A percentile compares a stretch with the other conserved stretches of the same genome.
phyloP scores from a whole-genome alignment of 31 red algal species.

The Odonthalia washingtoniensis region DNA sequence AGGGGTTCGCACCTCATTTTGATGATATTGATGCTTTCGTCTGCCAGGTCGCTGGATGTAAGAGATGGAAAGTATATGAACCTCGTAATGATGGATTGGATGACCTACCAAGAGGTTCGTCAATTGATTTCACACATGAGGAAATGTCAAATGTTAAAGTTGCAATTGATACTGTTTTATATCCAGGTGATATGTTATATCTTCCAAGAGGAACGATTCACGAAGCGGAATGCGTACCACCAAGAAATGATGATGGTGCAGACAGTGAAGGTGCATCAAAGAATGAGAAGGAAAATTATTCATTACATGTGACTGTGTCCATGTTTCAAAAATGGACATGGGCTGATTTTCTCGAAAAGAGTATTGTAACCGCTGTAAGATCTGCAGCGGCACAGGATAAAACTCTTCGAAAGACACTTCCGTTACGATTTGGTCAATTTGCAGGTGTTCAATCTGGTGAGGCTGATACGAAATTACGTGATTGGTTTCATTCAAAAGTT shows the following conservation, averaged over 20 bases:
- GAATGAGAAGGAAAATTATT: background rate
- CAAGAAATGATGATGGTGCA: background rate
- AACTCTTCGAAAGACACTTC: constrained; percentile 52
- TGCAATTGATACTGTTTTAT: constrained; percentile 45
- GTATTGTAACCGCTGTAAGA: constrained; percentile 57
- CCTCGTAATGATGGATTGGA: constrained; percentile 55
- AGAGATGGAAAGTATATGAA: constrained; percentile 77
- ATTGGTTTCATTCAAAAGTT: constrained; percentile 38
- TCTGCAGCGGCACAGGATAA: constrained; percentile 45
- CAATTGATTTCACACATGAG: constrained; percentile 62
- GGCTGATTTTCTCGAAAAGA: constrained; percentile 68
- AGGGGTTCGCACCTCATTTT: constrained; percentile 89
- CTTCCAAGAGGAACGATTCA: constrained; percentile 75
- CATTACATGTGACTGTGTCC: constrained; percentile 76
- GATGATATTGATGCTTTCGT: constrained; percentile 89
- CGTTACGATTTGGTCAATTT: constrained; percentile 55
- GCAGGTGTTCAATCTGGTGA: constrained; percentile 19
- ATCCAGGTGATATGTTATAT: constrained; percentile 78
- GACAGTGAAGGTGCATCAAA: background rate
- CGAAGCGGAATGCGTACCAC: constrained; percentile 50
- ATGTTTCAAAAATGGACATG: constrained; percentile 82
- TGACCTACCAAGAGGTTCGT: constrained; percentile 56
- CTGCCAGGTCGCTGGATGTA: constrained; percentile 65
- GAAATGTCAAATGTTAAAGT: constrained; percentile 47
- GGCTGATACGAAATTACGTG: constrained; percentile 9